A percentile compares a stretch with the other conserved stretches of the same genome.
Conservation (phyloP, 345 rosid genomes). For the Euphorbia peplus region DNA sequence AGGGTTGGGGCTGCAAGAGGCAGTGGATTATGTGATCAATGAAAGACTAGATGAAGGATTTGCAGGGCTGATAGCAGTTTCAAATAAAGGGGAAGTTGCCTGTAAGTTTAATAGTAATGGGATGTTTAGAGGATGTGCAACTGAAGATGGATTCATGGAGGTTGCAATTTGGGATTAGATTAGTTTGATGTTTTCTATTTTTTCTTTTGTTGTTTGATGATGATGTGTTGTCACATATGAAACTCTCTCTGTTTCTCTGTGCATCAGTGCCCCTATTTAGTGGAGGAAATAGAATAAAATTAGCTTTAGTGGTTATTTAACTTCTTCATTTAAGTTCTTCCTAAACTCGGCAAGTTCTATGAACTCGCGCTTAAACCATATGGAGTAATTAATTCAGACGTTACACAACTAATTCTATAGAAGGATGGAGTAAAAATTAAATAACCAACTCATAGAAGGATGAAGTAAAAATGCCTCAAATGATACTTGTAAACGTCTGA, state of each 20-base stretch:
- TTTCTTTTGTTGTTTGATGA: background rate
- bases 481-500: no score
- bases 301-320: background rate
- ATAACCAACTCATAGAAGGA: no score
- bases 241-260: background rate
- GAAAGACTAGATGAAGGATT: constrained; percentile 71
- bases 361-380: no score
- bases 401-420: no score
- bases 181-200: background rate
- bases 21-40: constrained; percentile 74
- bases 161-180: constrained; percentile 61
- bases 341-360: no score
- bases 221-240: background rate
- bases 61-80: constrained; percentile 93
- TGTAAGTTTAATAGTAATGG: constrained; percentile 77
- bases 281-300: background rate
- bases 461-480: no score
- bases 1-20: constrained; percentile 67
- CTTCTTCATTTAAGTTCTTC: background rate
- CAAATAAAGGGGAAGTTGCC: constrained; percentile 76
- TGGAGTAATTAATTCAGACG: no score
- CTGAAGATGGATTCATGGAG: constrained; percentile 87
- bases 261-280: background rate
- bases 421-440: no score
- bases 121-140: constrained; percentile 90